Base-by-base conservation (phyloP, 2,329 filamentous ascomycete genomes). In the Coniochaeta ligniaria region DNA sequence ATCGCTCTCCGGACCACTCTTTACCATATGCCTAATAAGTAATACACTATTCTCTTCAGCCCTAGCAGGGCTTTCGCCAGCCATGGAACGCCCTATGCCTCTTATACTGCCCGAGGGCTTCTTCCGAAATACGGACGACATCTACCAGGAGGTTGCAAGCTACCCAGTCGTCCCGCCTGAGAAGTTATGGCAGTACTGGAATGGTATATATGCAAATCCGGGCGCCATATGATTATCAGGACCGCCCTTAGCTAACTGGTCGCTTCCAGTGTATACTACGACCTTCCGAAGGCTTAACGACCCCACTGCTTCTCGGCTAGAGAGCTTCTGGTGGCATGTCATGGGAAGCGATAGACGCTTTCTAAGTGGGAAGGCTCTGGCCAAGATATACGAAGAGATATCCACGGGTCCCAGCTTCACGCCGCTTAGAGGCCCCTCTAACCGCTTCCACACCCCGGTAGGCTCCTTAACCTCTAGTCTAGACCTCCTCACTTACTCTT, bases 251-350 rank as follows among this genome's bases (percentile, higher is more conserved):
- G n/a, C 35, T 36, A 36, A 36, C 63, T 66, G 58, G 64, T 58
- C 58, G 26, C 4, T 45, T 33, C 35, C 12, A 87, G 84, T 85
- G 6, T 87, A 86, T 66, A 84, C 84, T 12, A 84, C 79, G 33
- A 87, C 83, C 17, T 81, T 82, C 63, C 81, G 82, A 66, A 79
- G 79, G 65, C 76, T 86, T 35, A 76, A 80, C 62, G 84, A 87
- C 65, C 84, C 84, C n/a, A 87, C 83, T 3, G 83, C 84, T 31
- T 81, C 80, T 61, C 82, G 85, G 20, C 73, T 87, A 22, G 84
- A 87, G 68, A 84, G 86, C 66, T 86, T 86, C 65, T 88, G 84
- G 84, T 87, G 83, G 80, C 84, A 86, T 67, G 82, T 87, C 59
- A 83, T 83, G 78, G 83, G 84, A 36, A 87, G 85, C 65, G 75